A percentile compares a stretch with the other conserved stretches of the same genome.
Evolutionary conservation across 169 alveolate species (phyloP).

Genomic region (Theileria sp.): DNA sequence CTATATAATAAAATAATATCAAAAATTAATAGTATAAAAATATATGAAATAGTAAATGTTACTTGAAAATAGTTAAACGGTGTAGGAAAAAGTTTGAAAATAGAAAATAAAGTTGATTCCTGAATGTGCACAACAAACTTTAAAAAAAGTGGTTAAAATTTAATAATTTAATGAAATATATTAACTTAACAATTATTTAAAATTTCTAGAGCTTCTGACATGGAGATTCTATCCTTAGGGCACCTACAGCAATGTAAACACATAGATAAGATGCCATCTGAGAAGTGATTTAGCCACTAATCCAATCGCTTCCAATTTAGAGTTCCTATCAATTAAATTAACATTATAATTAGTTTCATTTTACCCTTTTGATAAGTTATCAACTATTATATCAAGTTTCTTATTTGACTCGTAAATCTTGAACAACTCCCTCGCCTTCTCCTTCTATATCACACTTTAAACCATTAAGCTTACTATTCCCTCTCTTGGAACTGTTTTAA

Average conservation of each 20-base stretch:
- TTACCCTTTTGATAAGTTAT: constrained; percentile 3
- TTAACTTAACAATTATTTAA: neutral
- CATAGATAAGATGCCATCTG: neutral
- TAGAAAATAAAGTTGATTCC: neutral
- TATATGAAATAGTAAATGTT: neutral
- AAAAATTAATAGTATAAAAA: neutral
- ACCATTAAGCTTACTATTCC: constrained; percentile 15
- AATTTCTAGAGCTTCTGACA: constrained; percentile 3
- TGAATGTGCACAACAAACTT: neutral
- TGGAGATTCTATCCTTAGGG: constrained; percentile 12
- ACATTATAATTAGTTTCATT: neutral
- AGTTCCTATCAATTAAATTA: neutral
- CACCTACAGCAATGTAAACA: neutral
- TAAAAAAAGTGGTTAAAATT: neutral
- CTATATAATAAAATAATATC: no score
- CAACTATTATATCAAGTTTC: constrained; percentile 1
- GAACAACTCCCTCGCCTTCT: constrained; percentile 28
- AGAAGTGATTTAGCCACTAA: constrained; percentile 11
- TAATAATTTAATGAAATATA: neutral
- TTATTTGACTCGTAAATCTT: constrained; percentile 14
- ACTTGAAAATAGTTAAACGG: neutral
- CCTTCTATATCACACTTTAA: constrained; percentile 11
- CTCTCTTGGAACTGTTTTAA: constrained; percentile 30
- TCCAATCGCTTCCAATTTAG: constrained; percentile 2
- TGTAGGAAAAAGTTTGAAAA: neutral